Percentiles rank a stretch among this genome's conserved stretches.
These are phyloP conservation scores for Teratosphaeriaceae sp. DNA, from an alignment of 2,329 filamentous ascomycete genomes.

Conservation along the genomic window DNA sequence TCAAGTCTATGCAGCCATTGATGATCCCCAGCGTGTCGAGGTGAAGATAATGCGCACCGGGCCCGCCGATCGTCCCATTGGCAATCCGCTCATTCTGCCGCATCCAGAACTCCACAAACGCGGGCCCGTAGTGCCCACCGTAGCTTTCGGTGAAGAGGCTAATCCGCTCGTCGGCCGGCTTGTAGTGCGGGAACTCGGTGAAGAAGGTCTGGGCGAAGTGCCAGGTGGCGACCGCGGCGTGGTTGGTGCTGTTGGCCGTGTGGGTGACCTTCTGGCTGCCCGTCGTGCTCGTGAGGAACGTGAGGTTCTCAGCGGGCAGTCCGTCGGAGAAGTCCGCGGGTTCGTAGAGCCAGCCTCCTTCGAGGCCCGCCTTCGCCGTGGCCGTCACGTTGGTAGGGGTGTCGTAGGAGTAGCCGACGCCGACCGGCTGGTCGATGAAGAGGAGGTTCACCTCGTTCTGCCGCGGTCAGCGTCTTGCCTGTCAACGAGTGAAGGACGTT, in stretches of 20 bases:
- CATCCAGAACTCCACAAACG: conserved; percentile 22
- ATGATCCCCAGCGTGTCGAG: conserved; percentile 32
- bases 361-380: neutral
- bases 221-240: conserved; percentile 53
- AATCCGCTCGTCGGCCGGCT: conserved; percentile 19
- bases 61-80: conserved; percentile 18
- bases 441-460: conserved; percentile 58
- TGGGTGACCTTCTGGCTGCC: conserved; percentile 33
- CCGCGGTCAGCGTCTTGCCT: too few species aligned
- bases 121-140: conserved; percentile 18
- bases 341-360: neutral
- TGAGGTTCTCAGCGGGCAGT: neutral
- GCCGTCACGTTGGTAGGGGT: neutral
- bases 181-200: conserved; percentile 46
- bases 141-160: conserved; percentile 27
- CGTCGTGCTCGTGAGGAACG: neutral
- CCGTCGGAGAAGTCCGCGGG: neutral
- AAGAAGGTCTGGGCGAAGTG: conserved; percentile 56
- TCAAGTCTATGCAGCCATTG: conserved; percentile 52
- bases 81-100: conserved; percentile 22
- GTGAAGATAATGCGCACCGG: conserved; percentile 27
- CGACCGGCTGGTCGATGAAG: conserved; percentile 59
- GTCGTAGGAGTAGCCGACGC: conserved; percentile 51
- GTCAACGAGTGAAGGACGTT: too few species aligned
- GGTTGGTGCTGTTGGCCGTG: conserved; percentile 48